Percentiles rank a stretch among this genome's conserved stretches.
Conservation (phyloP, 176 grass and related monocot genomes). For the Phragmites australis region DNA sequence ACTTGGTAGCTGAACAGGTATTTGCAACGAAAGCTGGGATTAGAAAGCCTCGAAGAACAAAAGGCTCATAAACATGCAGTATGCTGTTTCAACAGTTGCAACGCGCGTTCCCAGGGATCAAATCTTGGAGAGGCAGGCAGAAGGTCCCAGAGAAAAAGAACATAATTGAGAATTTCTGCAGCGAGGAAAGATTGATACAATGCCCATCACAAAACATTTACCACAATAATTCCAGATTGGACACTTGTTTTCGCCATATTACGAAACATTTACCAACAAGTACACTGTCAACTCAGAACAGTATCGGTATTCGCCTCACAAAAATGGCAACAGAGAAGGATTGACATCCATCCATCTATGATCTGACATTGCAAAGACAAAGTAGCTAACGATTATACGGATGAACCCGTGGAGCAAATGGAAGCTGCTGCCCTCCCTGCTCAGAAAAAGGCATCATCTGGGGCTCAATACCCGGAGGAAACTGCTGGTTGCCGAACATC, state of each 20-base stretch:
- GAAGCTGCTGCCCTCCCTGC: constrained; percentile 42
- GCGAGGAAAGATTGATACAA: neutral
- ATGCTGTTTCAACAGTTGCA: too few species aligned
- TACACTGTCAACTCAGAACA: neutral
- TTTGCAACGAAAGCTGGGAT: too few species aligned
- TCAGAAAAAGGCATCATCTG: constrained; percentile 47
- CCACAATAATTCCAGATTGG: neutral
- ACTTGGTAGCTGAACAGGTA: too few species aligned
- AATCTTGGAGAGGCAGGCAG: too few species aligned
- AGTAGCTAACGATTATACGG: constrained; percentile 30
- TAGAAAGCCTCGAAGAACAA: too few species aligned
- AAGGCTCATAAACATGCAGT: too few species aligned
- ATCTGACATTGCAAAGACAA: neutral
- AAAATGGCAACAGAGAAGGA: neutral
- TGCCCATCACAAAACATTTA: neutral
- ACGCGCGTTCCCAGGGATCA: too few species aligned
- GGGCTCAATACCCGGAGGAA: constrained; percentile 40
- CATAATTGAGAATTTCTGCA: too few species aligned
- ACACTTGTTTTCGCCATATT: neutral
- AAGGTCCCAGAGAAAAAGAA: neutral
- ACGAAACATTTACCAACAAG: neutral
- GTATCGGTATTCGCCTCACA: neutral
- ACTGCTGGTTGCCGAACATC: constrained; percentile 43
- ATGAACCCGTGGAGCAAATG: constrained; percentile 20
- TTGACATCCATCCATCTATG: neutral